phyloP scores from a whole-genome alignment of 495 filamentous ascomycete genomes.

The Penicillium nucicola region DNA sequence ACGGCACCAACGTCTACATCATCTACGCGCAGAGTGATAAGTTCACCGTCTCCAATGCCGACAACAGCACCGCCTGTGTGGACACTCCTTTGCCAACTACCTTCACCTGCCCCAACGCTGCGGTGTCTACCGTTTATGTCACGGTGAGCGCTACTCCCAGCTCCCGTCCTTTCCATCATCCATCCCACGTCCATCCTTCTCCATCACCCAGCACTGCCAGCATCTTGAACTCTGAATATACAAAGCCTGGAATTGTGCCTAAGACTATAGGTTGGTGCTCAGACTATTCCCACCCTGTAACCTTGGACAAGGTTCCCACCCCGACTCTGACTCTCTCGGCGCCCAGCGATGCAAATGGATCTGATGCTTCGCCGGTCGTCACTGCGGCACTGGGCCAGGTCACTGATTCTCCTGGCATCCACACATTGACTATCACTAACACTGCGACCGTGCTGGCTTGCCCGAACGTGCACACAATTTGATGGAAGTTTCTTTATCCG shows the following conservation, averaged over 20 bases:
- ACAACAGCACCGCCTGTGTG: no score
- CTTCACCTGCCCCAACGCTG: constrained; percentile 9
- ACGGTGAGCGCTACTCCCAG: constrained; percentile 2
- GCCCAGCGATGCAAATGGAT: no score
- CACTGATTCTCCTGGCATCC: neutral
- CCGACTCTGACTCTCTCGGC: constrained; percentile 2
- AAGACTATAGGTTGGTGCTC: constrained; percentile 27
- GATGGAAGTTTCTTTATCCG: no score
- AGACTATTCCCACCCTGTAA: constrained; percentile 27
- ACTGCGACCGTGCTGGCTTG: constrained; percentile 1
- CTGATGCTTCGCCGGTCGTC: no score
- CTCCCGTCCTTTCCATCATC: constrained; percentile 7
- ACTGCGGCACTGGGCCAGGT: no score
- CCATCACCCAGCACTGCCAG: constrained; percentile 8
- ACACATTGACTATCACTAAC: constrained; percentile 1
- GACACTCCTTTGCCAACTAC: neutral
- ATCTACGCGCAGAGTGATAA: constrained; percentile 45
- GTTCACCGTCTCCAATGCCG: constrained; percentile 29
- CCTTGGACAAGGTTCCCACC: constrained; percentile 14
- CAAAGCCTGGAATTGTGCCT: constrained; percentile 24
- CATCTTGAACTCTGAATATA: constrained; percentile 5
- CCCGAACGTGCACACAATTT: no score
- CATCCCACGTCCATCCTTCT: constrained; percentile 2
- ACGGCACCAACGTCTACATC: constrained; percentile 48
- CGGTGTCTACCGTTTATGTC: constrained; percentile 12